phyloP scores from a whole-genome alignment of 345 rosid genomes.

The Nasturtium officinale region DNA sequence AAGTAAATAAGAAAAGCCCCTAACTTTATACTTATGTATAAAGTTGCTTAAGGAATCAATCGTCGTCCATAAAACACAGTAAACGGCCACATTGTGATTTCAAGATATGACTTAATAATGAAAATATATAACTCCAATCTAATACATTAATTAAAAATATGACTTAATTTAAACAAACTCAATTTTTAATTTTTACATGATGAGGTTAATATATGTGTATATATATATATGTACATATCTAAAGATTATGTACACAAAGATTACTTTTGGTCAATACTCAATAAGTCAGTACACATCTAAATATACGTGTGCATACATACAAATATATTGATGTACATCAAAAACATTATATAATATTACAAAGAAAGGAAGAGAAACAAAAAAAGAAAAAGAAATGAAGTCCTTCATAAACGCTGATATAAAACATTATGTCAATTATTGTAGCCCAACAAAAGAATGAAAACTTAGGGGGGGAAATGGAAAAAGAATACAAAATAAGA shows the following conservation, averaged over 20 bases:
- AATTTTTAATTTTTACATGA: too few relatives aligned
- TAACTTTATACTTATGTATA: too few relatives aligned
- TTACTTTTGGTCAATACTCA: background rate
- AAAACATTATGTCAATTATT: constrained; percentile 11
- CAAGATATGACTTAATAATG: background rate
- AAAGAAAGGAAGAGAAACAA: background rate
- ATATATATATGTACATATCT: background rate
- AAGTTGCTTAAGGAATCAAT: too few relatives aligned
- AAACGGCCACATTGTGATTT: too few relatives aligned
- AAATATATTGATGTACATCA: background rate
- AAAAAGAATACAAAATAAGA: constrained; percentile 42
- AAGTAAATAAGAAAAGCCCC: background rate
- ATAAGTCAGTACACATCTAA: background rate
- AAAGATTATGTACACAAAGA: too few relatives aligned
- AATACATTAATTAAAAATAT: background rate
- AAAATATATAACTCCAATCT: background rate
- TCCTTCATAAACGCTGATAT: background rate
- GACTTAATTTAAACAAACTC: too few relatives aligned
- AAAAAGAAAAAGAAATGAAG: too few relatives aligned
- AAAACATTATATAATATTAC: background rate
- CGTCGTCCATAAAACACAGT: too few relatives aligned
- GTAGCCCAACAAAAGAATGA: background rate
- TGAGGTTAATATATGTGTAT: background rate
- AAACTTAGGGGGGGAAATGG: background rate
- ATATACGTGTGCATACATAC: background rate